Conservation (phyloP, 139 green algal species). For the Chlamydomonas eustigma region DNA sequence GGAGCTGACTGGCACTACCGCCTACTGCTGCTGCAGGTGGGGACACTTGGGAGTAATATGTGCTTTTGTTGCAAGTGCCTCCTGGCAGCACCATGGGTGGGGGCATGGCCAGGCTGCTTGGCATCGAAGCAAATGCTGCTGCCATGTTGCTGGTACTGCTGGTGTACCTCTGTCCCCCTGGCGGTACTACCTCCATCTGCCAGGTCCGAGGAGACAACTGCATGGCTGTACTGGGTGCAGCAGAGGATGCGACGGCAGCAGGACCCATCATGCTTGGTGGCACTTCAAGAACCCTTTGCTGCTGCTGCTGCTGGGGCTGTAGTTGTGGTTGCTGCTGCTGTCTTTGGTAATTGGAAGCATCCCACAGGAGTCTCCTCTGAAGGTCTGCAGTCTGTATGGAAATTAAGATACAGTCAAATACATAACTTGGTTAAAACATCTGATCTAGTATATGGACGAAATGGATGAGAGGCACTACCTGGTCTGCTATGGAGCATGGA, state of each 20-base stretch:
- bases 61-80: no score
- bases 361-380: not conserved
- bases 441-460: no score
- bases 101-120: not conserved
- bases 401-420: no score
- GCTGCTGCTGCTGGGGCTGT: not conserved
- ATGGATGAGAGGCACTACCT: no score
- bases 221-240: not conserved
- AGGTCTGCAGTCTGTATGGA: not conserved
- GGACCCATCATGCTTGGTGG: not conserved
- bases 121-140: not conserved
- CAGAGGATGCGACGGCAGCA: not conserved
- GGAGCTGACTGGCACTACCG: no score
- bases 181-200: not conserved
- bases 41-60: no score
- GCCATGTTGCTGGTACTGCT: not conserved
- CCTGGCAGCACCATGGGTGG: not conserved
- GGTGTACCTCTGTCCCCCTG: not conserved
- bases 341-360: not conserved
- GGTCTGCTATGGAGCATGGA: no score
- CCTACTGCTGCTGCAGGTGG: no score
- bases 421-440: no score
- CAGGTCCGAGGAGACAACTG: not conserved
- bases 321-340: not conserved
- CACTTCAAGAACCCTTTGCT: not conserved